Evolutionary conservation across 495 filamentous ascomycete species (phyloP), one percentile per base, ranked within the genome.

Genomic region (Glonium stellatum): DNA sequence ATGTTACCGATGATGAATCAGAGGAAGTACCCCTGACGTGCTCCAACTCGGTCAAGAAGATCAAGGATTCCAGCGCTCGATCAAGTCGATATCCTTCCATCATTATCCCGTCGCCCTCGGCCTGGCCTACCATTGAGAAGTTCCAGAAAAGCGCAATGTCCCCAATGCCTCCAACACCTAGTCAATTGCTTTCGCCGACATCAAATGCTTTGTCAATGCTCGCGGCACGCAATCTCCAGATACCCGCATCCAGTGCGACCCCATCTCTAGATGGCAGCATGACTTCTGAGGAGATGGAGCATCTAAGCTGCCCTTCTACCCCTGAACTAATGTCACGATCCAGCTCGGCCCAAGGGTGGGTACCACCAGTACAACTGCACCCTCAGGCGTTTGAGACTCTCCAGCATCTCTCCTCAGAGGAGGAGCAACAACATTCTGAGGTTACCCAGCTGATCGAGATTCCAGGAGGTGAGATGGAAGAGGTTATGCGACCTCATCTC

Each of bases 181-280:
- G 87, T 25, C 79, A 84, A 22, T 85, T 87, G 70, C 84, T 95
- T 2, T 81, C 86, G 25, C 82, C 95, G 63, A 92, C 90, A 1
- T 87, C 88, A 15, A 84, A 84, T 12, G 80, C 82, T 23, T 80
- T 90, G 46, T 83, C 80, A 18, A 78, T 87, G 70, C 79, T 95
- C 18, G 62, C 80, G 77, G 25, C 82, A 76, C 62, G 80, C 80
- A 66, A 60, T 27, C 61, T 72, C 5, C 64, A 65, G 53, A 79
- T 90, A 13, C 89, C 90, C 10, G 83, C 82, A 18, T 77, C 82
- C n/a, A 89, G 87, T 65, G 85, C 89, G 0, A 84, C 90, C 8
- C 91, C 91, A 6, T 96, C 91, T 10, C 80, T 97, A 2, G 89
- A 95, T 78, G 91, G 90, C 9, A 95, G 89, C 73, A 70, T 91